phyloP scores from a whole-genome alignment of 768 basidiomycete species.

The Paxillus rubicundulus region DNA sequence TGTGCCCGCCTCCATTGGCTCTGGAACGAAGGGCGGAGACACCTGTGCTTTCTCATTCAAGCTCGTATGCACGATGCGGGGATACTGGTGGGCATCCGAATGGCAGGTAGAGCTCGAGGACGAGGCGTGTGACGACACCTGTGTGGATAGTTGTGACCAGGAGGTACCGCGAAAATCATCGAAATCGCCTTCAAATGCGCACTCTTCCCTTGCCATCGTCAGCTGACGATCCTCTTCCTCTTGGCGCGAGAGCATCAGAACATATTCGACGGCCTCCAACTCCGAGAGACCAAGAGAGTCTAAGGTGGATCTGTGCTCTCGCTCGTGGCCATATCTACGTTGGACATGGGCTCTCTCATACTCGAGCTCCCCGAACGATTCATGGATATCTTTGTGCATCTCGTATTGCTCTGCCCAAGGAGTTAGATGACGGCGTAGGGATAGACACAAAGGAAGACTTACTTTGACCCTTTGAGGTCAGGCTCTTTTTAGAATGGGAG shows the following conservation, averaged over 20 bases:
- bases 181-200: conserved; percentile 55
- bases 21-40: conserved; percentile 46
- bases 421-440: neutral
- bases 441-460: conserved; percentile 17
- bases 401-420: conserved; percentile 56
- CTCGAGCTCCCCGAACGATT: conserved; percentile 52
- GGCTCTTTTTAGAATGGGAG: conserved; percentile 24
- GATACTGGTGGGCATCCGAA: conserved; percentile 25
- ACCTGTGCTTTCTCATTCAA: conserved; percentile 57
- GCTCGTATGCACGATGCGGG: conserved; percentile 22
- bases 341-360: conserved; percentile 43
- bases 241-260: conserved; percentile 82
- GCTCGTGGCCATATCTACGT: conserved; percentile 44
- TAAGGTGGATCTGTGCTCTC: conserved; percentile 56
- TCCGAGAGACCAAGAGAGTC: conserved; percentile 71
- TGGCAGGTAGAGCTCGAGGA: conserved; percentile 23
- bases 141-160: conserved; percentile 3
- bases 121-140: conserved; percentile 11
- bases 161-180: conserved; percentile 14
- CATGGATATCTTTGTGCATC: conserved; percentile 58
- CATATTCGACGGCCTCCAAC: conserved; percentile 72
- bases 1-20: conserved; percentile 55
- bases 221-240: conserved; percentile 43
- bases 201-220: conserved; percentile 41
- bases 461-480: conserved; percentile 47